Conservation (phyloP, 257 asterid genomes). For the Solanum bulbocastanum region DNA sequence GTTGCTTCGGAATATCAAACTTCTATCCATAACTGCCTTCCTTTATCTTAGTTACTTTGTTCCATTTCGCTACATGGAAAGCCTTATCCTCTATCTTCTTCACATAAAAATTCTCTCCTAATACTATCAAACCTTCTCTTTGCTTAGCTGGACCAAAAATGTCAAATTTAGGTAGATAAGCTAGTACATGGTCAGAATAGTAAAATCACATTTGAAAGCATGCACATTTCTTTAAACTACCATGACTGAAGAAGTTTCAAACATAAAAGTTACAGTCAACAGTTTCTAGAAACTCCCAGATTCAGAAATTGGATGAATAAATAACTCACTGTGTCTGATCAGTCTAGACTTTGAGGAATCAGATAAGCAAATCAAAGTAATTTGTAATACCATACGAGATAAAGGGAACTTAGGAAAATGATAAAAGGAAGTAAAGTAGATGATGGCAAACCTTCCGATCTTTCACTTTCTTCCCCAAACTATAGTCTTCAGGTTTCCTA, state of each 20-base stretch:
- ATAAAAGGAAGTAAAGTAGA: not conserved
- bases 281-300: not conserved
- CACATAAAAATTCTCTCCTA: not conserved
- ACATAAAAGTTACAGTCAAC: not conserved
- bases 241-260: not conserved
- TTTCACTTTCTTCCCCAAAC: slow-evolving; percentile 46
- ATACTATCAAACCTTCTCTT: not conserved
- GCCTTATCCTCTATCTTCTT: not conserved
- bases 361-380: not conserved
- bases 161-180: not conserved
- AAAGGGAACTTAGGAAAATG: not conserved
- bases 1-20: not conserved
- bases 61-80: not conserved
- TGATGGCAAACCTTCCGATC: slow-evolving; percentile 51
- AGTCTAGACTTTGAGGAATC: not conserved
- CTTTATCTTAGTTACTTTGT: not conserved
- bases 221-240: not conserved
- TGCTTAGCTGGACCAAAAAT: not conserved
- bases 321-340: not conserved
- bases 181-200: not conserved
- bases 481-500: slow-evolving; percentile 69
- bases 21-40: not conserved
- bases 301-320: not conserved
- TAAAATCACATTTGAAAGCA: not conserved
- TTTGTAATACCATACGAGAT: not conserved